Conservation (phyloP, 306 rosid genomes). For the Begonia peltatifolia region DNA sequence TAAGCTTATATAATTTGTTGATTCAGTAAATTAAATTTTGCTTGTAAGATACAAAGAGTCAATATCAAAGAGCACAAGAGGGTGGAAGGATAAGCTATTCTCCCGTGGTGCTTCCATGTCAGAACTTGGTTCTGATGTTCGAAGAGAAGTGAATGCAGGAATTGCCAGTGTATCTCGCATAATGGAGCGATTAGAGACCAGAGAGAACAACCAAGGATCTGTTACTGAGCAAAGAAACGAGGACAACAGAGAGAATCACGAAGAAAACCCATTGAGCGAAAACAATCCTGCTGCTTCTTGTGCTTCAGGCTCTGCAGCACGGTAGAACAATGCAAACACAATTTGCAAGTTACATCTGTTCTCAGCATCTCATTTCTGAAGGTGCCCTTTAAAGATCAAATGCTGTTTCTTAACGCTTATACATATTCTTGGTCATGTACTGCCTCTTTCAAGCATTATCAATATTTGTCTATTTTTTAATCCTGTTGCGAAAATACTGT, state of each 20-base stretch:
- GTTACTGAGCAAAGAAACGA: constrained; percentile 21
- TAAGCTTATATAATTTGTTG: not conserved
- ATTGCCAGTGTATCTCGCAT: constrained; percentile 48
- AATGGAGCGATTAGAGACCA: constrained; percentile 43
- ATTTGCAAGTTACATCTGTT: constrained; percentile 34
- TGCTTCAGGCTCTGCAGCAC: constrained; percentile 34
- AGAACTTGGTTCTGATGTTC: constrained; percentile 36
- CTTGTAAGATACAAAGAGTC: constrained; percentile 72
- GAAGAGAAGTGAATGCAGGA: constrained; percentile 46
- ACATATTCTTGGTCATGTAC: constrained; percentile 6
- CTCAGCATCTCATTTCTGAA: constrained; percentile 55
- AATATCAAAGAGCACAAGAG: constrained; percentile 65
- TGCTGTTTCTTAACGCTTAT: not conserved
- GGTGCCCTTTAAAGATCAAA: constrained; percentile 14
- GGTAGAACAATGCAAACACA: constrained; percentile 16
- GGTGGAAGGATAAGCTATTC: constrained; percentile 78
- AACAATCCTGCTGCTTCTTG: constrained; percentile 24
- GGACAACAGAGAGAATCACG: constrained; percentile 20
- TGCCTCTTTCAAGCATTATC: not conserved
- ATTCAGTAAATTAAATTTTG: not conserved
- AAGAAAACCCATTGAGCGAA: constrained; percentile 19
- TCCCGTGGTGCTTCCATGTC: constrained; percentile 53
- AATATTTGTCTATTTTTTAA: too few species aligned
- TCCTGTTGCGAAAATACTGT: too few species aligned
- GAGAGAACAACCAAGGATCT: constrained; percentile 24